A percentile compares a stretch with the other conserved stretches of the same genome.
Conservation (phyloP, 257 asterid genomes). For the Solanum tarijense region DNA sequence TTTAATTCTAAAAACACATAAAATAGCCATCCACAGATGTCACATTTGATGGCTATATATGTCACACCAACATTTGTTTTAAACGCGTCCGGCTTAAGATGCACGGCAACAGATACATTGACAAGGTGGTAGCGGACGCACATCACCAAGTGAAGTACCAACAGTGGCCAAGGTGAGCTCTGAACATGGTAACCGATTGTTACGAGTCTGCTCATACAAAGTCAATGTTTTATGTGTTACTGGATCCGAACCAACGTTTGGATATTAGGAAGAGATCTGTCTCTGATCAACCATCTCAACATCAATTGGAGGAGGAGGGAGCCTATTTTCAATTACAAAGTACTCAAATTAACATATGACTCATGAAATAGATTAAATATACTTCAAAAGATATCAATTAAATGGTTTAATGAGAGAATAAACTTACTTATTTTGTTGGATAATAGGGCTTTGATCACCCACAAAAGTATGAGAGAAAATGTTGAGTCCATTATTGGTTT, state of each 20-base stretch:
- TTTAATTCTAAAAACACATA: neutral
- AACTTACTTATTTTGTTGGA: neutral
- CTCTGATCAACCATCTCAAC: neutral
- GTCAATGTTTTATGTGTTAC: neutral
- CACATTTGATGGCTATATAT: neutral
- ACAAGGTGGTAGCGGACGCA: fast-evolving
- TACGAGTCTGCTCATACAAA: neutral
- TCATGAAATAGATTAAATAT: neutral
- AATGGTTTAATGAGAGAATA: neutral
- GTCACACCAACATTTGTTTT: neutral
- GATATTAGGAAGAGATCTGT: neutral
- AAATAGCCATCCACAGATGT: neutral
- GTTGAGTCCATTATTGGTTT: neutral
- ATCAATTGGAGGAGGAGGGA: neutral
- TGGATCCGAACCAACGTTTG: neutral
- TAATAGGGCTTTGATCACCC: neutral
- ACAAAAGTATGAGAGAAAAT: neutral
- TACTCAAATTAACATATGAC: neutral
- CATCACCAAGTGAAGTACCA: neutral
- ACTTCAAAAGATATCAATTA: neutral
- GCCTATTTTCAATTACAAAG: neutral
- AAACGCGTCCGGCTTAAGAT: neutral
- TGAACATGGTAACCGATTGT: neutral
- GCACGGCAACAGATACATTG: neutral
- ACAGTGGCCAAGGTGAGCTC: neutral